phyloP scores from a whole-genome alignment of 352 stramenopile genomes.

The Phytophthora tentaculata region DNA sequence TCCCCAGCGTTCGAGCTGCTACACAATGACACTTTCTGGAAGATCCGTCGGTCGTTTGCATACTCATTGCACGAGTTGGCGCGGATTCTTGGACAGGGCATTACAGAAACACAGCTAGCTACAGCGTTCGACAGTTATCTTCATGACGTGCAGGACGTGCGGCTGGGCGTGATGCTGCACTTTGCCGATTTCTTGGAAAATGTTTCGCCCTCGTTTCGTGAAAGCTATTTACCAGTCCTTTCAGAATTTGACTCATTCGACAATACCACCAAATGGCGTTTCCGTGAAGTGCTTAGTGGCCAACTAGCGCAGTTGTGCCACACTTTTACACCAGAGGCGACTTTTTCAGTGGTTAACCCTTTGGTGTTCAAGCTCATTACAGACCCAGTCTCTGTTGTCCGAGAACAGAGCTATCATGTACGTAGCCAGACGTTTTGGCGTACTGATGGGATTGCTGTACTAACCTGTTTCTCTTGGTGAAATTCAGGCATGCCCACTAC shows the following conservation, averaged over 20 bases:
- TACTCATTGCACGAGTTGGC: slow-evolving; percentile 92
- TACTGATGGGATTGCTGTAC: background rate
- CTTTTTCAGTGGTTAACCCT: slow-evolving; percentile 80
- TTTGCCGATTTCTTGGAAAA: slow-evolving; percentile 87
- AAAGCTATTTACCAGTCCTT: slow-evolving; percentile 84
- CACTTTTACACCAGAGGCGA: slow-evolving; percentile 72
- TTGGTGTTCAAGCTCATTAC: slow-evolving; percentile 80
- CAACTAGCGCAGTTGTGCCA: slow-evolving; percentile 78
- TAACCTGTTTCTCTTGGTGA: slow-evolving; percentile 6
- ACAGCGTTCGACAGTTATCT: slow-evolving; percentile 88
- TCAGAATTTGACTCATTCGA: slow-evolving; percentile 68
- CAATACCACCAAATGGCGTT: slow-evolving; percentile 86
- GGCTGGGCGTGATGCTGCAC: slow-evolving; percentile 82
- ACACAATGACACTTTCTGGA: slow-evolving; percentile 85
- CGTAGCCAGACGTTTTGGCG: slow-evolving; percentile 9
- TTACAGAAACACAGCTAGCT: slow-evolving; percentile 80
- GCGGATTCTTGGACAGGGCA: slow-evolving; percentile 78
- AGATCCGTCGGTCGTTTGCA: slow-evolving; percentile 92
- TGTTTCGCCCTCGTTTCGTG: slow-evolving; percentile 71
- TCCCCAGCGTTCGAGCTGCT: slow-evolving; percentile 83
- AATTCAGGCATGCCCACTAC: slow-evolving; percentile 65
- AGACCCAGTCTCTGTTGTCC: slow-evolving; percentile 75
- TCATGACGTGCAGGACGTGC: slow-evolving; percentile 82
- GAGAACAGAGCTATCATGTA: slow-evolving; percentile 73
- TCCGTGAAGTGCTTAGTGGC: slow-evolving; percentile 74